Base-by-base conservation (phyloP, 345 rosid genomes). In the Moricandia arvensis region DNA sequence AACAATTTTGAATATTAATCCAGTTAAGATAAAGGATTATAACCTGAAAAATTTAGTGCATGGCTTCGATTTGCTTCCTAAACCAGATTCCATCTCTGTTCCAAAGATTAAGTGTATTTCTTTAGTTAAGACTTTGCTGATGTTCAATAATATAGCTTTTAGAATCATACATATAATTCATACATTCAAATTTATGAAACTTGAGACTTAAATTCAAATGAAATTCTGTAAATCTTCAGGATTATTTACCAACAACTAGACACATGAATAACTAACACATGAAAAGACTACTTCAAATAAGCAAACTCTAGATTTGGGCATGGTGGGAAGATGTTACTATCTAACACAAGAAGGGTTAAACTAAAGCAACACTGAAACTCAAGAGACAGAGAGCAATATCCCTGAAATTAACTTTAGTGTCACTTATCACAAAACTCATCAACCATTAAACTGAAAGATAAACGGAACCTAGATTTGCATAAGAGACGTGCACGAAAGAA, bases 41-140 rank as follows among this genome's bases (percentile, higher is more conserved):
- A 95, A 95, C 99, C 99, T 95, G 99, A 86, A 95, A 92, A 89
- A 95, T 82, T 95, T 95, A 82, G 97, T 92, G 97, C 99, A 92
- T 85, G 98, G 99, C 99, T 95, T 95, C 89, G 89, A 92, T 90
- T 95, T 95, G 99, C 98, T 95, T 92, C 98, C 99, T 95, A 92
- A 89, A 92, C 90, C 97, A 83, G 89, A 83, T 81, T 95, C 96
- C 91, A 72, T 73, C 86, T 92, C 99, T 92, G 97, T 90, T 84
- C 62, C 90, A 88, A 81, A 90, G 79, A 91, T 91, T 91, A 84
- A 86, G 72, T 69, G 30, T 51, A 75, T 69, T 69, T 31, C 71
- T 75, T 80, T 80, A 70, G 82, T 75, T 80, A 29, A 64, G 18
- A 66, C 29, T 65, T 80, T 65, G 37, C 30, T 75, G 38, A 75